Percentiles rank a stretch among this genome's conserved stretches.
These are phyloP conservation scores for Cephalotrichum gorgonifer DNA, from an alignment of 2,329 filamentous ascomycete species.

Conservation along the genomic window DNA sequence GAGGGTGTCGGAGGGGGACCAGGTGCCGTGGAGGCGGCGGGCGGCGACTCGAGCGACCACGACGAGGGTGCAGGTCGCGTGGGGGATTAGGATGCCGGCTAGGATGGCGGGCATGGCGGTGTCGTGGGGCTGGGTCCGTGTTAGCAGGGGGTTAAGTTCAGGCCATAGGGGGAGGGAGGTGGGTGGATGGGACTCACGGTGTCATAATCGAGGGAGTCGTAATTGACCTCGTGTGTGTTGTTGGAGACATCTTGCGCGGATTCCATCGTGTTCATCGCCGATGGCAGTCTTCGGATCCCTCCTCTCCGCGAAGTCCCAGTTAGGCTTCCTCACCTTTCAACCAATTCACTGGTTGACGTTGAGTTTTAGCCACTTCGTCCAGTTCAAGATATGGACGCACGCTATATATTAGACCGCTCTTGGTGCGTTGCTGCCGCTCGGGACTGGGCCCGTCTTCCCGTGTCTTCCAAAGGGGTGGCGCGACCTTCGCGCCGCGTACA, in stretches of 20 bases:
- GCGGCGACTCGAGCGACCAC: slow-evolving; percentile 17
- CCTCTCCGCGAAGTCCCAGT: too few species aligned
- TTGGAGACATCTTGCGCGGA: background rate
- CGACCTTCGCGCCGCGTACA: too few species aligned
- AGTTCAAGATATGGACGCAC: too few species aligned
- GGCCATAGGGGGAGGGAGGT: background rate
- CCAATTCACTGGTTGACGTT: too few species aligned
- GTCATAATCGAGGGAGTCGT: background rate
- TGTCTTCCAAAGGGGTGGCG: too few species aligned
- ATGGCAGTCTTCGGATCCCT: too few species aligned
- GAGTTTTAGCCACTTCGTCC: too few species aligned
- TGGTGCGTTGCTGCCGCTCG: too few species aligned
- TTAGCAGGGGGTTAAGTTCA: background rate
- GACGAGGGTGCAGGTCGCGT: slow-evolving; percentile 20
- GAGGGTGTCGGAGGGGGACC: slow-evolving; percentile 22
- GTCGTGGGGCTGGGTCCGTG: background rate
- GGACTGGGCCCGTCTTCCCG: too few species aligned
- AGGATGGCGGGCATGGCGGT: slow-evolving; percentile 15
- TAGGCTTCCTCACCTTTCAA: too few species aligned
- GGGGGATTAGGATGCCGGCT: slow-evolving; percentile 20
- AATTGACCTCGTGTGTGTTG: background rate
- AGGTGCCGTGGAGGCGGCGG: slow-evolving; percentile 18
- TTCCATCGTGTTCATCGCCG: background rate
- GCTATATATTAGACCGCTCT: too few species aligned
- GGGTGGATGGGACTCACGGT: background rate